Evolutionary conservation across 257 asterid genomes (phyloP).

Genomic region (Lycium ferocissimum): DNA sequence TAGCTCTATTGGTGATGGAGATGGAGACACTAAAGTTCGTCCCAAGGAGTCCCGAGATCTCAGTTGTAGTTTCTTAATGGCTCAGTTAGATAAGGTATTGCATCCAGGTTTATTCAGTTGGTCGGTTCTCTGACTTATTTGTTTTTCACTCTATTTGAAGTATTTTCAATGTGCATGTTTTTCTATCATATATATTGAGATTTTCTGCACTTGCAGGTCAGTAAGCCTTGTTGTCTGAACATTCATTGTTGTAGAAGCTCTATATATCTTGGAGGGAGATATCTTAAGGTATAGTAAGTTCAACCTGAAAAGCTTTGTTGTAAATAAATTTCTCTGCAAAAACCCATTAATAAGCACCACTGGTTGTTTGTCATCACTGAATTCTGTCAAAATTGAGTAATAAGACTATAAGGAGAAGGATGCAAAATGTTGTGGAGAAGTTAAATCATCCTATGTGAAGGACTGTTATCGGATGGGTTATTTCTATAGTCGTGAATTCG

Average conservation of each 20-base stretch:
- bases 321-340: not conserved
- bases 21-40: slow-evolving; percentile 36
- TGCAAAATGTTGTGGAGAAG: slow-evolving; percentile 4
- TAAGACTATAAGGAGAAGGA: slow-evolving; percentile 5
- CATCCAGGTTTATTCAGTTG: not conserved
- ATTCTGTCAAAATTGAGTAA: not conserved
- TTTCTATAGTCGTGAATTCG: not conserved
- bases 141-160: slow-evolving; percentile 7
- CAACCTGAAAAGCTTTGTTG: slow-evolving; percentile 21
- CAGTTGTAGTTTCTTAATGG: slow-evolving; percentile 40
- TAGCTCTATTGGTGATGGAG: slow-evolving; percentile 44
- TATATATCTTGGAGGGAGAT: slow-evolving; percentile 89
- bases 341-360: not conserved
- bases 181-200: slow-evolving; percentile 9
- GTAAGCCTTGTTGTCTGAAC: slow-evolving; percentile 59
- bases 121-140: slow-evolving; percentile 30
- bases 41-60: slow-evolving; percentile 43
- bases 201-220: slow-evolving; percentile 56
- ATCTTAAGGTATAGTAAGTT: slow-evolving; percentile 73
- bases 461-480: not conserved
- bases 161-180: not conserved
- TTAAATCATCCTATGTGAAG: slow-evolving; percentile 3
- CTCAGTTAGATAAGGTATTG: slow-evolving; percentile 63
- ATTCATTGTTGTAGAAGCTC: slow-evolving; percentile 68
- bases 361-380: not conserved